These are phyloP conservation scores for Paramecium bursaria DNA, from an alignment of 73 alveolate species.

Conservation along the genomic window DNA sequence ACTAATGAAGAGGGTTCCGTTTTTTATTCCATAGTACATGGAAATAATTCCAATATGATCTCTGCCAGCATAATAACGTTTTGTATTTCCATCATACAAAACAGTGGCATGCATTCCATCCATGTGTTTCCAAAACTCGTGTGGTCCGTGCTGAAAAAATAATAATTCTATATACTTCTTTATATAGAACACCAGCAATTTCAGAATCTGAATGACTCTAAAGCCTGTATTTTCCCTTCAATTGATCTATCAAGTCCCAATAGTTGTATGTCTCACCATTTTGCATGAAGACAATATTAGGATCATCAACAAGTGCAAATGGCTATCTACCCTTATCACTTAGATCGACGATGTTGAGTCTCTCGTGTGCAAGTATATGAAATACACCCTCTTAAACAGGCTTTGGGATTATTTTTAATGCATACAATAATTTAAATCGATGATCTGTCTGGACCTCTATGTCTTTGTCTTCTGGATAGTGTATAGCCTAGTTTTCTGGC, in stretches of 20 bases:
- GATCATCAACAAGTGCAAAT: constrained; percentile 52
- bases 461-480: constrained; percentile 65
- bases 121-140: constrained; percentile 65
- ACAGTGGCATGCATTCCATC: constrained; percentile 78
- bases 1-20: constrained; percentile 67
- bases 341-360: constrained; percentile 71
- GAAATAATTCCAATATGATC: constrained; percentile 83
- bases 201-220: constrained; percentile 71
- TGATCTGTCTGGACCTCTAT: constrained; percentile 71
- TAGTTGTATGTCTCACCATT: constrained; percentile 75
- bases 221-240: constrained; percentile 61
- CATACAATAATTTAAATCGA: not conserved
- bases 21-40: constrained; percentile 72
- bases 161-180: constrained; percentile 57
- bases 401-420: not conserved
- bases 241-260: constrained; percentile 45
- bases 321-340: constrained; percentile 73
- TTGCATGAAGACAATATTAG: constrained; percentile 58
- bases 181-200: constrained; percentile 63
- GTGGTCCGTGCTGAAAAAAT: constrained; percentile 70
- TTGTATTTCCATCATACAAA: constrained; percentile 69
- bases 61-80: constrained; percentile 71
- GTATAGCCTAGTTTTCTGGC: constrained; percentile 61
- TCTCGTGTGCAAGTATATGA: constrained; percentile 69
- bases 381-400: constrained; percentile 51